These are phyloP conservation scores for Sergeia podlipaevii DNA, from an alignment of 208 protist genomes.

Conservation along the genomic window DNA sequence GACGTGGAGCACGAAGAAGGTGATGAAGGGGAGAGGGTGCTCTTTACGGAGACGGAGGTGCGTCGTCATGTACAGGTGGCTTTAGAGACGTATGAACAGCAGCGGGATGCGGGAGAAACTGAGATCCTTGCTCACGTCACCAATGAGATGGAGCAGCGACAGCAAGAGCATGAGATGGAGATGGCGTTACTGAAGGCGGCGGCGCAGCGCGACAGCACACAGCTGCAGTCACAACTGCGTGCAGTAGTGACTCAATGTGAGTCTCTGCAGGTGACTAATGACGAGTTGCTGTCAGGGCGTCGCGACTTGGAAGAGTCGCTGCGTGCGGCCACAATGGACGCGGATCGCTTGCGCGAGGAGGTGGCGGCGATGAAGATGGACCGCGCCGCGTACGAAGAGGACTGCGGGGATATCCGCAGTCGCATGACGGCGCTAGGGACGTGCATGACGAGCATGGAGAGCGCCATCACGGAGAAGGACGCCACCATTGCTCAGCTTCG, in stretches of 20 bases:
- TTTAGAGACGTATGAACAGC: slow-evolving; percentile 49
- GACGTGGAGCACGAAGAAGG: background rate
- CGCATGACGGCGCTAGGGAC: slow-evolving; percentile 7
- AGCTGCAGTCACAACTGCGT: slow-evolving; percentile 21
- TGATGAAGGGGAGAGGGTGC: no score
- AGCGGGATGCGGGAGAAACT: slow-evolving; percentile 69
- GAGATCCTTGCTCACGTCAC: slow-evolving; percentile 56
- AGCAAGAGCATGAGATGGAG: slow-evolving; percentile 29
- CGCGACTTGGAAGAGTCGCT: no score
- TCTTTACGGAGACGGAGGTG: slow-evolving; percentile 43
- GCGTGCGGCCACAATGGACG: slow-evolving; percentile 19
- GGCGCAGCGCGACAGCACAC: slow-evolving; percentile 11
- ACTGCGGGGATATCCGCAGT: slow-evolving; percentile 12
- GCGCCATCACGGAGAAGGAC: slow-evolving; percentile 13
- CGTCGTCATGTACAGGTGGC: slow-evolving; percentile 19
- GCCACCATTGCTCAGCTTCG: slow-evolving; percentile 9
- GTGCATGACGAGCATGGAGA: slow-evolving; percentile 24
- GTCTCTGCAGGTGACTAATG: slow-evolving; percentile 21
- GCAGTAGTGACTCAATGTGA: slow-evolving; percentile 15
- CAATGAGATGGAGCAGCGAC: slow-evolving; percentile 62
- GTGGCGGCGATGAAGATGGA: background rate
- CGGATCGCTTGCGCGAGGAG: background rate
- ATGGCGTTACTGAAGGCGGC: slow-evolving; percentile 20
- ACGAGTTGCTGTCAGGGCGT: no score
- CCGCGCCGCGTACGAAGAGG: slow-evolving; percentile 5